phyloP scores from a whole-genome alignment of 1,284 basidiomycete genomes.

The Wallemia ichthyophaga region DNA sequence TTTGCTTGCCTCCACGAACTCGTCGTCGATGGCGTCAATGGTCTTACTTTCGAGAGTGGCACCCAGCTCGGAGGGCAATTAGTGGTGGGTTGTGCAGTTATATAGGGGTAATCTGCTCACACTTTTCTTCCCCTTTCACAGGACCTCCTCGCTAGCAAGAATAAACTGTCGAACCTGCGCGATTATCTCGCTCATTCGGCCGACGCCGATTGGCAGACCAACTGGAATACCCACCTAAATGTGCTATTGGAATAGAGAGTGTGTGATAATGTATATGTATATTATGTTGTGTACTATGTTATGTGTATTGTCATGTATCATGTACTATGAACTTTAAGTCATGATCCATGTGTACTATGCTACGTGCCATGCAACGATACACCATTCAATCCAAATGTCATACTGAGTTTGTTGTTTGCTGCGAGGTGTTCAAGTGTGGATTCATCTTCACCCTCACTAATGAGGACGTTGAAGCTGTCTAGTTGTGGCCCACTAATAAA shows the following conservation, averaged over 20 bases:
- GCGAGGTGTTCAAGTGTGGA: background rate
- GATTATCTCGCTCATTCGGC: background rate
- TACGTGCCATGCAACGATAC: background rate
- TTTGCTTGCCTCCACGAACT: slow-evolving; percentile 27
- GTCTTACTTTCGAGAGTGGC: background rate
- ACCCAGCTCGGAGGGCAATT: background rate
- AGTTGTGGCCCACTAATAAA: background rate
- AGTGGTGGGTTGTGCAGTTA: background rate
- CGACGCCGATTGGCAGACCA: background rate
- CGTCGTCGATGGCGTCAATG: background rate
- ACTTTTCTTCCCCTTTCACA: background rate
- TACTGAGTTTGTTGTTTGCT: background rate
- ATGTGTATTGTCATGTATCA: too few relatives aligned
- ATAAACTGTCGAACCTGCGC: background rate
- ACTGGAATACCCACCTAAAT: background rate
- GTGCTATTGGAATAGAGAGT: background rate
- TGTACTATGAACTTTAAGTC: too few relatives aligned
- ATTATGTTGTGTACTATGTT: too few relatives aligned
- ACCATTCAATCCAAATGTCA: background rate
- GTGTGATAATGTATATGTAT: too few relatives aligned
- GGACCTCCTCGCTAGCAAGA: background rate
- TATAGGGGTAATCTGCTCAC: background rate
- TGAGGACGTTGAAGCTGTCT: background rate
- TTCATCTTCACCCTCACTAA: background rate
- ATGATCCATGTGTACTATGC: too few relatives aligned